Conservation (phyloP, 177 flowering plant genomes). For the Vitis hybrid region DNA sequence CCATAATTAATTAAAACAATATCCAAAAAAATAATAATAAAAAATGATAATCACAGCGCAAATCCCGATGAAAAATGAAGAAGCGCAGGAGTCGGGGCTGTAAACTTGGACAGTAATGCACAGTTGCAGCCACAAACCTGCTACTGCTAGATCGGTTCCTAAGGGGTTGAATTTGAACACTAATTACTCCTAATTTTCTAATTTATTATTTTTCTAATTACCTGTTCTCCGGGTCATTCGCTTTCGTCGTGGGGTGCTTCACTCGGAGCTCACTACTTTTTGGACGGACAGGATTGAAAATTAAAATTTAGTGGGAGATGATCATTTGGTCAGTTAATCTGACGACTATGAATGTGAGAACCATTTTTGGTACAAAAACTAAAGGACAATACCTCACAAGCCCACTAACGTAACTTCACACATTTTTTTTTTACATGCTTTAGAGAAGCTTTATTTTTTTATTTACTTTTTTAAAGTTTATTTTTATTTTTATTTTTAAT, state of each 20-base stretch:
- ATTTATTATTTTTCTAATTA: slow-evolving; percentile 13
- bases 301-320: too few relatives aligned
- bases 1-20: neutral
- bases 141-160: slow-evolving; percentile 70
- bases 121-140: slow-evolving; percentile 44
- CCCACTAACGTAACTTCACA: slow-evolving; percentile 15
- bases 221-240: neutral
- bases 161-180: slow-evolving; percentile 47
- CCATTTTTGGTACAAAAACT: too few relatives aligned
- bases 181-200: slow-evolving; percentile 9
- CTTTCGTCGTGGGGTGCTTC: neutral
- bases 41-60: slow-evolving; percentile 2
- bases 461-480: slow-evolving; percentile 6
- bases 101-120: slow-evolving; percentile 33
- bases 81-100: slow-evolving; percentile 35
- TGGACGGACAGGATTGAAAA: too few relatives aligned
- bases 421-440: slow-evolving; percentile 14
- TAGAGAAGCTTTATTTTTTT: slow-evolving; percentile 18
- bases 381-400: neutral
- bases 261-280: too few relatives aligned
- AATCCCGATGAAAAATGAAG: slow-evolving; percentile 23
- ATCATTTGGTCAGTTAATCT: too few relatives aligned
- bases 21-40: neutral
- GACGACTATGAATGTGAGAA: too few relatives aligned
- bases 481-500: neutral